Percentiles rank a stretch among this genome's conserved stretches.
Evolutionary conservation across 2,329 filamentous ascomycete genomes (phyloP).

Genomic region (Fusarium citri): DNA sequence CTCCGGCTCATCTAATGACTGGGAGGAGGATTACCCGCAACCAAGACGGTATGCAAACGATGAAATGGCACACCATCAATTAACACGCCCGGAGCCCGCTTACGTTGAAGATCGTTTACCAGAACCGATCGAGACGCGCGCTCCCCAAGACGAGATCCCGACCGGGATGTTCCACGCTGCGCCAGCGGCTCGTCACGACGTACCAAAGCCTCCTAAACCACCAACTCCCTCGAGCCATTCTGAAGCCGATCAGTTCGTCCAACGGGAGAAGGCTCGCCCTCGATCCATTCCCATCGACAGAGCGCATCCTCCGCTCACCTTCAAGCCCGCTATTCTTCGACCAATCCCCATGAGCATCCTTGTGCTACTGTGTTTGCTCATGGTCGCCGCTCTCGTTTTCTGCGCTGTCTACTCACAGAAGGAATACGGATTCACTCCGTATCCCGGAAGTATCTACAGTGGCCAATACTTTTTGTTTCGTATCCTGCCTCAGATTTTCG

Average conservation of each 20-base stretch:
- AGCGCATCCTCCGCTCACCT: constrained; percentile 68
- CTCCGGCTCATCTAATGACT: constrained; percentile 53
- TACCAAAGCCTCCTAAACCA: constrained; percentile 16
- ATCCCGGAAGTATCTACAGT: constrained; percentile 74
- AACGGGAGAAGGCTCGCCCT: constrained; percentile 47
- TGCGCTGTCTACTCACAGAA: constrained; percentile 74
- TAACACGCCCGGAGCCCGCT: constrained; percentile 43
- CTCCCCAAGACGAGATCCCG: constrained; percentile 32
- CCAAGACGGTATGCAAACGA: constrained; percentile 36
- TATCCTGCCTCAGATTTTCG: constrained; percentile 83
- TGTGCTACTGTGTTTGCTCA: constrained; percentile 71
- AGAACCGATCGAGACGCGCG: constrained; percentile 35
- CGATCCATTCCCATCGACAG: constrained; percentile 54
- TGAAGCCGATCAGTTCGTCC: constrained; percentile 24
- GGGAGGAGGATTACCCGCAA: constrained; percentile 47
- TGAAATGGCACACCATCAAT: constrained; percentile 33
- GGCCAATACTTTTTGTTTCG: constrained; percentile 86
- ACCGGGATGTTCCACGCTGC: constrained; percentile 23
- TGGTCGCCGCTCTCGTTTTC: constrained; percentile 79
- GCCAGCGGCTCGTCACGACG: constrained; percentile 32
- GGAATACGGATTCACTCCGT: constrained; percentile 74
- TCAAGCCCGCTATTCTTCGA: constrained; percentile 78
- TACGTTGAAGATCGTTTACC: constrained; percentile 47
- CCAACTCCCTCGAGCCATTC: constrained; percentile 32
- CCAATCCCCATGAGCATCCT: constrained; percentile 71